These are phyloP conservation scores for Arthrobotrys conoides DNA, from an alignment of 2,329 filamentous ascomycete genomes.

Conservation along the genomic window DNA sequence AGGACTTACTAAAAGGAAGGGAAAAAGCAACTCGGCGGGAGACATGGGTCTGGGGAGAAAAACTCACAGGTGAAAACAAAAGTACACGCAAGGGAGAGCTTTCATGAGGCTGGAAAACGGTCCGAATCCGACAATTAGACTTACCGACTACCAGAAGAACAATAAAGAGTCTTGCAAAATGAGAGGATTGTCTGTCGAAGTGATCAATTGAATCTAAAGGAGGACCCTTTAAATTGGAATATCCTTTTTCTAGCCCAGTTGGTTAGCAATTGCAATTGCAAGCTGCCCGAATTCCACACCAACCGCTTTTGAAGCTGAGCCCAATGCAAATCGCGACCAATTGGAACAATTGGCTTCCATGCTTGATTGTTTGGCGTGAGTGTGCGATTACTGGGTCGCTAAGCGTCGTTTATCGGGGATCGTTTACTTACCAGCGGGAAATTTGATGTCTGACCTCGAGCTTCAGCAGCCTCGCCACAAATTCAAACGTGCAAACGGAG, in stretches of 20 bases:
- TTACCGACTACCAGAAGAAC: constrained; percentile 7
- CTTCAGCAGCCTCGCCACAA: constrained; percentile 9
- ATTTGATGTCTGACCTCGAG: constrained; percentile 3
- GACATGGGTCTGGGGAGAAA: neutral
- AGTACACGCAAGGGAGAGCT: neutral
- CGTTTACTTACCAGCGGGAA: constrained; percentile 23
- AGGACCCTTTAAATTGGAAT: constrained; percentile 15
- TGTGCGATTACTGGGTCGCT: constrained; percentile 24
- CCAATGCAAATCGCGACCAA: constrained; percentile 15
- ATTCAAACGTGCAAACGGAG: constrained; percentile 1
- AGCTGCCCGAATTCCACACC: constrained; percentile 10
- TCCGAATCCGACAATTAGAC: neutral
- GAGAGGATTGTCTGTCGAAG: constrained; percentile 4
- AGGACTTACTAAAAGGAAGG: neutral
- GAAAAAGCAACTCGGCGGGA: constrained; percentile 23
- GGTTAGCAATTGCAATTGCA: constrained; percentile 2
- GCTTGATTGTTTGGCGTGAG: constrained; percentile 8
- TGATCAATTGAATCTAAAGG: constrained; percentile 24
- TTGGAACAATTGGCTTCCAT: constrained; percentile 5
- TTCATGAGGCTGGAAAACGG: neutral
- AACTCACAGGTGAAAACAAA: neutral
- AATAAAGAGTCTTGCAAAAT: neutral
- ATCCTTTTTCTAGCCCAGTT: constrained; percentile 18
- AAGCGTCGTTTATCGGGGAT: constrained; percentile 30
- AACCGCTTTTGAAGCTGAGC: constrained; percentile 1